A percentile compares a stretch with the other conserved stretches of the same genome.
These are phyloP conservation scores for Laguncularia racemosa DNA, from an alignment of 345 rosid genomes.

Conservation along the genomic window DNA sequence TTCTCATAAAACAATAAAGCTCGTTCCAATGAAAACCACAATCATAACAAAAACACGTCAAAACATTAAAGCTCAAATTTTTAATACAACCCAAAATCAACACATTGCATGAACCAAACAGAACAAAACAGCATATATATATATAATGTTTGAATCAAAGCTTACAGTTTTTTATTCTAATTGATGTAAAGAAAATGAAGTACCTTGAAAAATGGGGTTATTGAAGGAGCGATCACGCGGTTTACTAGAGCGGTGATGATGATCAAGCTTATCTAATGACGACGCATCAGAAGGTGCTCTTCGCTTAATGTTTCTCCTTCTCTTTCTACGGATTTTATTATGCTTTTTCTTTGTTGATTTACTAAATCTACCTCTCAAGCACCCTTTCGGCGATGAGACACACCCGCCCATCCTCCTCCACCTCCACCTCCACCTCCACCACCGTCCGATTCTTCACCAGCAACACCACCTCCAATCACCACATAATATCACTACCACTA, in stretches of 20 bases:
- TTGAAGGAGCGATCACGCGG: slow-evolving; percentile 44
- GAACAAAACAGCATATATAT: neutral
- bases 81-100: too few species aligned
- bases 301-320: slow-evolving; percentile 32
- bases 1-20: too few species aligned
- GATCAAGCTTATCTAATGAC: slow-evolving; percentile 17
- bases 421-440: neutral
- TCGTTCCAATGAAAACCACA: too few species aligned
- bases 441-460: neutral
- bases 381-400: slow-evolving; percentile 62
- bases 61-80: too few species aligned
- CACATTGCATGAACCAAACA: too few species aligned
- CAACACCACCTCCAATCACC: neutral
- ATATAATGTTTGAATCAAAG: neutral
- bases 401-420: slow-evolving; percentile 65
- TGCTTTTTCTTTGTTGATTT: slow-evolving; percentile 41
- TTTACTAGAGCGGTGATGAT: slow-evolving; percentile 10
- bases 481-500: too few species aligned
- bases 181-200: neutral
- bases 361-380: slow-evolving; percentile 54
- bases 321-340: slow-evolving; percentile 18
- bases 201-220: slow-evolving; percentile 60
- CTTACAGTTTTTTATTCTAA: neutral
- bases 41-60: too few species aligned
- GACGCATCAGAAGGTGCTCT: slow-evolving; percentile 50